phyloP scores from a whole-genome alignment of 2,329 filamentous ascomycete genomes.

The Colletotrichum sojae region DNA sequence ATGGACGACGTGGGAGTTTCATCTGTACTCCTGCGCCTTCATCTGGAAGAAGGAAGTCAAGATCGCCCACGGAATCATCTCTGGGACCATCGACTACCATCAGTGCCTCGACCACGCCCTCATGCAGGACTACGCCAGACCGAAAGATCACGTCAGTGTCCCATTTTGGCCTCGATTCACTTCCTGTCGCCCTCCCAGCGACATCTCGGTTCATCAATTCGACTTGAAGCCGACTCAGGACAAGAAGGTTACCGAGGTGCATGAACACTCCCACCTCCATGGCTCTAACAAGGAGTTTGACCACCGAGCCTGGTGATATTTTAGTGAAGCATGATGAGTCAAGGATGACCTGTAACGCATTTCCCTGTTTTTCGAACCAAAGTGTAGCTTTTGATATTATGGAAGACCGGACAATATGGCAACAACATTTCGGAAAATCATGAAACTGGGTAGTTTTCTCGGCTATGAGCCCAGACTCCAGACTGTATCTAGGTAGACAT shows the following conservation, averaged over 20 bases:
- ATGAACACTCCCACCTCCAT: slow-evolving; percentile 11
- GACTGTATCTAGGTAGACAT: too few relatives aligned
- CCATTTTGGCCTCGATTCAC: slow-evolving; percentile 6
- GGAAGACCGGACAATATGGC: too few relatives aligned
- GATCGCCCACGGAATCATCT: slow-evolving; percentile 13
- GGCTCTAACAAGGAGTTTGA: slow-evolving; percentile 13
- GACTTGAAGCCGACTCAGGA: not conserved
- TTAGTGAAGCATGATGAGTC: not conserved
- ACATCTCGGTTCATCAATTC: slow-evolving; percentile 10
- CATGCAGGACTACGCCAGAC: slow-evolving; percentile 15
- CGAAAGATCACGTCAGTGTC: slow-evolving; percentile 7
- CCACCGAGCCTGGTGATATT: not conserved
- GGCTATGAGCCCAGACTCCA: too few relatives aligned
- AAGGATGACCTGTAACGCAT: too few relatives aligned
- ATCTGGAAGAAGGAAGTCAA: slow-evolving; percentile 24
- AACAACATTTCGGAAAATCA: too few relatives aligned
- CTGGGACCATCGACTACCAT: slow-evolving; percentile 23
- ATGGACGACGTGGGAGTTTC: slow-evolving; percentile 20
- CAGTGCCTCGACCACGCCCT: slow-evolving; percentile 21
- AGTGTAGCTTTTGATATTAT: too few relatives aligned
- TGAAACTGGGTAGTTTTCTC: too few relatives aligned
- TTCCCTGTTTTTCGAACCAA: too few relatives aligned
- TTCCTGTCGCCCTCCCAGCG: slow-evolving; percentile 1
- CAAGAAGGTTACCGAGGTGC: slow-evolving; percentile 2
- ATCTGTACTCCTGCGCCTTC: slow-evolving; percentile 15